Evolutionary conservation across 2,329 filamentous ascomycete genomes (phyloP).

Genomic region (Fusarium caatingaense): DNA sequence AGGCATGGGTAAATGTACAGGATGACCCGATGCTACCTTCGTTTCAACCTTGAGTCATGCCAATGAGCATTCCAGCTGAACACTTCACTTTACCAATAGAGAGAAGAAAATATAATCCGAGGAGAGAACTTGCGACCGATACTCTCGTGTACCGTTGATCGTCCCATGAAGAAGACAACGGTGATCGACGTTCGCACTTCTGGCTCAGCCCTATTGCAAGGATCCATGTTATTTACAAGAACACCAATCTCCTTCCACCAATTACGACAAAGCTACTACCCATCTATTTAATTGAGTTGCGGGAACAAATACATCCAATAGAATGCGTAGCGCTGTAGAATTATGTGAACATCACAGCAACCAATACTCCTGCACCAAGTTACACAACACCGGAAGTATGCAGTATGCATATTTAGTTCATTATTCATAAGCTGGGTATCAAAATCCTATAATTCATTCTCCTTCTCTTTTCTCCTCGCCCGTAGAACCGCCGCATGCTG

Average conservation of each 20-base stretch:
- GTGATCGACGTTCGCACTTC: background rate
- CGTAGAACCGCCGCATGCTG: slow-evolving; percentile 52
- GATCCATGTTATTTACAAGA: background rate
- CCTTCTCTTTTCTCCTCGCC: slow-evolving; percentile 42
- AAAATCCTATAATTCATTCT: slow-evolving; percentile 38
- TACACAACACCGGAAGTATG: background rate
- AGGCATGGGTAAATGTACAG: background rate
- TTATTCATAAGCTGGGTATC: slow-evolving; percentile 43
- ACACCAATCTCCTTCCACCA: background rate
- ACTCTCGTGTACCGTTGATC: background rate
- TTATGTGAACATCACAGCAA: background rate
- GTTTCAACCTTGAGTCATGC: background rate
- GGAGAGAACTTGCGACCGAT: too few relatives aligned
- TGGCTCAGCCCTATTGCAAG: slow-evolving; percentile 8
- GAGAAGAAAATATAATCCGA: background rate
- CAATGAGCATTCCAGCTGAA: background rate
- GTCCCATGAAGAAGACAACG: background rate
- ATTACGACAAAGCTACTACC: background rate
- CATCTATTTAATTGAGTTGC: background rate
- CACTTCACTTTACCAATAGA: too few relatives aligned
- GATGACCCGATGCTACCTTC: slow-evolving; percentile 10
- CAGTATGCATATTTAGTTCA: background rate
- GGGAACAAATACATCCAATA: background rate
- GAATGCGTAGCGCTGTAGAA: background rate
- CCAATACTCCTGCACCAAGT: background rate